Evolutionary conservation across 305 asterid genomes (phyloP).

Genomic region (Stenogyne calaminthoides): DNA sequence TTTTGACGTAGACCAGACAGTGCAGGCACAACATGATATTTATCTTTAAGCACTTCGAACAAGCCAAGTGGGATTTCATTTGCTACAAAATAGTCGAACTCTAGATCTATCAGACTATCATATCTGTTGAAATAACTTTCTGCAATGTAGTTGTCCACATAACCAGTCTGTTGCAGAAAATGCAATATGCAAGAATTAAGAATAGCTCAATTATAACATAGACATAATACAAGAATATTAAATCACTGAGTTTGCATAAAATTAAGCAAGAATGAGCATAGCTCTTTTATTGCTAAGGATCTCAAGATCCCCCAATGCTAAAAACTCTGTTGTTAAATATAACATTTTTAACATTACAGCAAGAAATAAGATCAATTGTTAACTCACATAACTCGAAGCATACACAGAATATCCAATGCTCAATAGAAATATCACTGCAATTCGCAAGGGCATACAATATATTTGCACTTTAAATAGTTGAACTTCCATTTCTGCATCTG

Average conservation of each 20-base stretch:
- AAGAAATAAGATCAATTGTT: neutral
- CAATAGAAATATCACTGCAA: constrained; percentile 25
- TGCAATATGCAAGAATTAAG: neutral
- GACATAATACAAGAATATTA: neutral
- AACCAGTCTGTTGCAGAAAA: constrained; percentile 41
- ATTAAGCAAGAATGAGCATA: neutral
- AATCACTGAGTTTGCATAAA: neutral
- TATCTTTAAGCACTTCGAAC: constrained; percentile 32
- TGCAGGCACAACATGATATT: constrained; percentile 32
- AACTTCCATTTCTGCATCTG: constrained; percentile 35
- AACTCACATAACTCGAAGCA: constrained; percentile 42
- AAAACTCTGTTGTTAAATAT: neutral
- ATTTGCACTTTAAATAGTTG: constrained; percentile 20
- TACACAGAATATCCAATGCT: constrained; percentile 12
- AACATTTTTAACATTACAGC: neutral
- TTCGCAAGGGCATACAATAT: constrained; percentile 1
- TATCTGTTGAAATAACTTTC: constrained; percentile 52
- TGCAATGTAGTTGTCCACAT: constrained; percentile 48
- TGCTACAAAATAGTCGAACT: constrained; percentile 48
- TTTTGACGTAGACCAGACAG: constrained; percentile 37
- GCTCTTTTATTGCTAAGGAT: neutral
- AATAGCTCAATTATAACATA: constrained; percentile 14
- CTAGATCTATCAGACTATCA: constrained; percentile 41
- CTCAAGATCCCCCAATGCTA: neutral
- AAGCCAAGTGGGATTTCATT: constrained; percentile 44